Evolutionary conservation across 345 rosid genomes (phyloP).

Genomic region (Lumnitzera littorea): DNA sequence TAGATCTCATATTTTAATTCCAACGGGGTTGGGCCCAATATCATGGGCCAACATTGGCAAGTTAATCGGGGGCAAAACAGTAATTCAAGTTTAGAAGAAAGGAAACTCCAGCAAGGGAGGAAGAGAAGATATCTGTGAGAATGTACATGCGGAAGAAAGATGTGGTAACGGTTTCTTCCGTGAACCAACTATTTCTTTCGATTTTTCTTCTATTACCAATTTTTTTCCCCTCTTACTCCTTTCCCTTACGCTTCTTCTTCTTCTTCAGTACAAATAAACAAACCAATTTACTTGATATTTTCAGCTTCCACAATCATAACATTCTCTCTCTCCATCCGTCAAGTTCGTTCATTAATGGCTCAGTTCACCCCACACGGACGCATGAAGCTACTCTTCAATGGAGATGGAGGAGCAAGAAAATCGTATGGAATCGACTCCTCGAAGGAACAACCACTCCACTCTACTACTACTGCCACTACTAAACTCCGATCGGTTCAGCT

Average conservation of each 20-base stretch:
- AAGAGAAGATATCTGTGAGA: slow-evolving; percentile 4
- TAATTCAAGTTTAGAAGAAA: too few relatives aligned
- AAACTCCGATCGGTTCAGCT: slow-evolving; percentile 7
- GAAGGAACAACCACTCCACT: not conserved
- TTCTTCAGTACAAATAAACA: not conserved
- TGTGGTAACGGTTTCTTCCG: slow-evolving; percentile 21
- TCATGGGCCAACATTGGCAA: too few relatives aligned
- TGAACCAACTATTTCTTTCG: not conserved
- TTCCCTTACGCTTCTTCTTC: not conserved
- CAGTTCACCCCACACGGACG: slow-evolving; percentile 16
- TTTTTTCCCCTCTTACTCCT: not conserved
- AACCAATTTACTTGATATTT: not conserved
- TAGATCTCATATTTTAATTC: too few relatives aligned
- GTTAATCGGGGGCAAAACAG: too few relatives aligned
- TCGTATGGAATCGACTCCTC: slow-evolving; percentile 3
- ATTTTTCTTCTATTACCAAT: not conserved
- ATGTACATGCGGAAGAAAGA: slow-evolving; percentile 2
- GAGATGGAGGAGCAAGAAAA: slow-evolving; percentile 12
- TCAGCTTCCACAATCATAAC: not conserved
- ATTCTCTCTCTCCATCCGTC: not conserved
- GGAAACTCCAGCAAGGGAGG: not conserved
- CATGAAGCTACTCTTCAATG: slow-evolving; percentile 12
- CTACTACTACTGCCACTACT: not conserved
- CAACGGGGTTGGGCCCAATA: too few relatives aligned
- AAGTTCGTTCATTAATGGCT: slow-evolving; percentile 11